Conservation (phyloP, 2,329 filamentous ascomycete species). For the Colletotrichum lentis region DNA sequence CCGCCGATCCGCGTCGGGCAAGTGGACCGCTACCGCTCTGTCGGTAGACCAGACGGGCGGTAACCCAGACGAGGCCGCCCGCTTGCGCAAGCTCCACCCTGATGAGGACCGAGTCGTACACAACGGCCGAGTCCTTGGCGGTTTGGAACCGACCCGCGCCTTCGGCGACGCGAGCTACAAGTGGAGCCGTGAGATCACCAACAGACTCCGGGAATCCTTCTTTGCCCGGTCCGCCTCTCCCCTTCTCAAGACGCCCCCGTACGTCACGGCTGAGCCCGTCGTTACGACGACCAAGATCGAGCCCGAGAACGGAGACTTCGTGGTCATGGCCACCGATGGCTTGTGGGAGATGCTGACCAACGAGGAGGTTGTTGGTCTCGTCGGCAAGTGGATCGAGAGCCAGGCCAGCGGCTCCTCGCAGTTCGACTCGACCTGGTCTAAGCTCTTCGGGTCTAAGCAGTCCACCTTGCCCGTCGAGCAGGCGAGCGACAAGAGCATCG, state of each 20-base stretch:
- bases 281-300: conserved; percentile 92
- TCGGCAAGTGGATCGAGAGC: conserved; percentile 94
- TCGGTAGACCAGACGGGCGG: conserved; percentile 94
- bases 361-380: conserved; percentile 94
- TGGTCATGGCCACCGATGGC: conserved; percentile 95
- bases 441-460: conserved; percentile 63
- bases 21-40: conserved; percentile 90
- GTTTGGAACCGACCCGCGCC: conserved; percentile 89
- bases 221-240: conserved; percentile 83
- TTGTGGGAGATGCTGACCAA: conserved; percentile 99
- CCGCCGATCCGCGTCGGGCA: conserved; percentile 77
- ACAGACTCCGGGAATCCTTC: conserved; percentile 83
- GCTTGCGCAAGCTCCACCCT: conserved; percentile 86
- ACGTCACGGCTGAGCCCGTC: conserved; percentile 95
- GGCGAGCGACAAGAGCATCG: conserved; percentile 54
- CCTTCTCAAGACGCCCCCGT: conserved; percentile 88
- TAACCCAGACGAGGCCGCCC: conserved; percentile 83
- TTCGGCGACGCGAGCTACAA: conserved; percentile 98
- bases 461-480: conserved; percentile 79
- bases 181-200: conserved; percentile 86
- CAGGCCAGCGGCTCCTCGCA: conserved; percentile 69
- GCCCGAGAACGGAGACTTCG: conserved; percentile 89
- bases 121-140: conserved; percentile 89
- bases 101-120: conserved; percentile 86
- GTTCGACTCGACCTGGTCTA: conserved; percentile 74